These are phyloP conservation scores for Cyberlindnera mycetangii DNA, from an alignment of 805 yeast genomes.

Conservation along the genomic window DNA sequence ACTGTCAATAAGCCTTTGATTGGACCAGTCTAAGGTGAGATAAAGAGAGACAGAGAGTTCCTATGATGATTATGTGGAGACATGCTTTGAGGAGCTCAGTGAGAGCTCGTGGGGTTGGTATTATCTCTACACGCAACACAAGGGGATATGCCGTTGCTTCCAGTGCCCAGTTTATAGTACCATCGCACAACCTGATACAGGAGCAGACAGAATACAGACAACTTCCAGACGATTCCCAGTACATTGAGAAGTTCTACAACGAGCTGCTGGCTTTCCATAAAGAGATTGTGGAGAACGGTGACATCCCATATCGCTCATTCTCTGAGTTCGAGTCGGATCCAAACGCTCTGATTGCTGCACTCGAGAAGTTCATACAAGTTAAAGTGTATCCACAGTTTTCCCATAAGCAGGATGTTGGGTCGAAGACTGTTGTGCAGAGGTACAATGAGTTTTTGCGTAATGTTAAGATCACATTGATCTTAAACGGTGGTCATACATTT, in stretches of 20 bases:
- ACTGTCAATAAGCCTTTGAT: too few relatives aligned
- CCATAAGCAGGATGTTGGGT: conserved; percentile 15
- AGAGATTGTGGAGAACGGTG: conserved; percentile 24
- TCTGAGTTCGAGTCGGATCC: conserved; percentile 39
- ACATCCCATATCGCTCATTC: conserved; percentile 29
- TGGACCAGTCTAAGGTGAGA: too few relatives aligned
- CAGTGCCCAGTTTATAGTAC: conserved; percentile 15
- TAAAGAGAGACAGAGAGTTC: too few relatives aligned
- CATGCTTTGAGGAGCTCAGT: not conserved
- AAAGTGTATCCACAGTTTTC: conserved; percentile 27
- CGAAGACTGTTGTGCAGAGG: conserved; percentile 24
- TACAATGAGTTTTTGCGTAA: conserved; percentile 39
- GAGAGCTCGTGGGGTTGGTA: not conserved
- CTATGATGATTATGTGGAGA: not conserved
- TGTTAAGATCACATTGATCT: conserved; percentile 39
- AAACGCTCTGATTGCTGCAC: conserved; percentile 35
- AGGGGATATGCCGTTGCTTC: conserved; percentile 17
- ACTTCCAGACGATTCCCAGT: conserved; percentile 51
- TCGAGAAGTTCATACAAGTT: conserved; percentile 38
- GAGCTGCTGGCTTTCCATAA: conserved; percentile 37
- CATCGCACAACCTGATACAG: conserved; percentile 18
- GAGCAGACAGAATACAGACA: conserved; percentile 39
- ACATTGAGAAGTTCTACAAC: conserved; percentile 46
- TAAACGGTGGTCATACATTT: conserved; percentile 59
- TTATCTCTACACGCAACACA: not conserved